Conservation (phyloP, 2,329 filamentous ascomycete genomes). For the Plenodomus lindquistii region DNA sequence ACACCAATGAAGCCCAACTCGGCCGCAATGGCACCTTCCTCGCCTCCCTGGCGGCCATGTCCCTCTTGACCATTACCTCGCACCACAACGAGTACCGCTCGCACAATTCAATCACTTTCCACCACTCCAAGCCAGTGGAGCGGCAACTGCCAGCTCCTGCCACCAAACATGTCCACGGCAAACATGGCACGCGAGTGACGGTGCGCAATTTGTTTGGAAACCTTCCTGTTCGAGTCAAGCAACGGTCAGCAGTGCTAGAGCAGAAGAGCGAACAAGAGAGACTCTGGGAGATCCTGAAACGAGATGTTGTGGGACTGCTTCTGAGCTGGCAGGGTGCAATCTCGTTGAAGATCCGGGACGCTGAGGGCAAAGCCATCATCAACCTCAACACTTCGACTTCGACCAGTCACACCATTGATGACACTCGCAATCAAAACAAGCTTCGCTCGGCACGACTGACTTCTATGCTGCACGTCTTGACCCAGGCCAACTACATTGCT, state of each 20-base stretch:
- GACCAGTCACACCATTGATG: not conserved
- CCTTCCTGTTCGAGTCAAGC: slow-evolving; percentile 88
- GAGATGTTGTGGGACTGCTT: slow-evolving; percentile 64
- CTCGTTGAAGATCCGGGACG: slow-evolving; percentile 63
- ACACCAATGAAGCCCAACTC: slow-evolving; percentile 53
- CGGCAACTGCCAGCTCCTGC: slow-evolving; percentile 65
- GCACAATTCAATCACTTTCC: slow-evolving; percentile 68
- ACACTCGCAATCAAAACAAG: slow-evolving; percentile 1
- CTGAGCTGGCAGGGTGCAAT: slow-evolving; percentile 67
- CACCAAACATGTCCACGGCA: slow-evolving; percentile 58
- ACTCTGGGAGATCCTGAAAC: slow-evolving; percentile 68
- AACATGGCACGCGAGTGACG: slow-evolving; percentile 74
- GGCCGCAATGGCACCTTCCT: slow-evolving; percentile 77
- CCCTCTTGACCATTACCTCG: slow-evolving; percentile 76
- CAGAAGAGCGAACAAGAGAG: slow-evolving; percentile 58
- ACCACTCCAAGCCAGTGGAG: slow-evolving; percentile 68
- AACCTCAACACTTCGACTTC: slow-evolving; percentile 26
- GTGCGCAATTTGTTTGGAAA: slow-evolving; percentile 85
- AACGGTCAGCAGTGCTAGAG: slow-evolving; percentile 63
- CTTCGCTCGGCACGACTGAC: slow-evolving; percentile 23
- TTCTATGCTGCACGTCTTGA: slow-evolving; percentile 53
- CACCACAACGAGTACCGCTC: slow-evolving; percentile 64
- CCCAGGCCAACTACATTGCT: slow-evolving; percentile 68
- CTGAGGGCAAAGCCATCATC: slow-evolving; percentile 44
- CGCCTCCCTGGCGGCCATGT: slow-evolving; percentile 74